These are phyloP conservation scores for Eutrema heterophyllum DNA, from an alignment of 345 rosid genomes.

Conservation along the genomic window DNA sequence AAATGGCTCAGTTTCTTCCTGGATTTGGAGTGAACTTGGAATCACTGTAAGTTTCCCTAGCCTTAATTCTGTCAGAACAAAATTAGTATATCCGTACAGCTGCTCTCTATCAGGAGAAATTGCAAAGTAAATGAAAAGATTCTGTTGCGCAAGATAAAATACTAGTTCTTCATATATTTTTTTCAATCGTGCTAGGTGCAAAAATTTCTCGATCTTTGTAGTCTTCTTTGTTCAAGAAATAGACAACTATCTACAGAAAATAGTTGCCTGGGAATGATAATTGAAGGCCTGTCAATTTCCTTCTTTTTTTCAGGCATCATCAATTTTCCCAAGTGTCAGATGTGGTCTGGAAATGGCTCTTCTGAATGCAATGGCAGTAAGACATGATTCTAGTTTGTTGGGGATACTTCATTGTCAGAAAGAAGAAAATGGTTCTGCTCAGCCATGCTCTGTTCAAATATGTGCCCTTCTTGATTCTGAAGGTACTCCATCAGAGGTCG, in stretches of 20 bases:
- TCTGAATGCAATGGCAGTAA: slow-evolving; percentile 62
- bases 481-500: slow-evolving; percentile 76
- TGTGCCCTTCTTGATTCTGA: slow-evolving; percentile 82
- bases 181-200: not conserved
- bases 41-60: slow-evolving; percentile 48
- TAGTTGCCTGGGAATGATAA: not conserved
- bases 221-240: not conserved
- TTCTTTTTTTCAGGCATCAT: slow-evolving; percentile 49
- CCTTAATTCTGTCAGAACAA: slow-evolving; percentile 21
- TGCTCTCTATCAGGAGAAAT: slow-evolving; percentile 4
- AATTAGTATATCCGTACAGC: not conserved
- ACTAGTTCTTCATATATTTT: not conserved
- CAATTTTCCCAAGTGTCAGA: slow-evolving; percentile 85
- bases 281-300: not conserved
- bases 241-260: not conserved
- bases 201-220: not conserved
- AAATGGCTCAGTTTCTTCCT: slow-evolving; percentile 67
- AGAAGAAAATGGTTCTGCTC: slow-evolving; percentile 38
- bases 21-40: slow-evolving; percentile 81
- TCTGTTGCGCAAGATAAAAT: not conserved
- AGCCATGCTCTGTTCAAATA: slow-evolving; percentile 47
- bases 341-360: slow-evolving; percentile 98
- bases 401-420: slow-evolving; percentile 38
- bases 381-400: slow-evolving; percentile 50
- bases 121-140: slow-evolving; percentile 1